These are phyloP conservation scores for Suhomyces guaymorum DNA, from an alignment of 1,139 yeast species.

Conservation along the genomic window DNA sequence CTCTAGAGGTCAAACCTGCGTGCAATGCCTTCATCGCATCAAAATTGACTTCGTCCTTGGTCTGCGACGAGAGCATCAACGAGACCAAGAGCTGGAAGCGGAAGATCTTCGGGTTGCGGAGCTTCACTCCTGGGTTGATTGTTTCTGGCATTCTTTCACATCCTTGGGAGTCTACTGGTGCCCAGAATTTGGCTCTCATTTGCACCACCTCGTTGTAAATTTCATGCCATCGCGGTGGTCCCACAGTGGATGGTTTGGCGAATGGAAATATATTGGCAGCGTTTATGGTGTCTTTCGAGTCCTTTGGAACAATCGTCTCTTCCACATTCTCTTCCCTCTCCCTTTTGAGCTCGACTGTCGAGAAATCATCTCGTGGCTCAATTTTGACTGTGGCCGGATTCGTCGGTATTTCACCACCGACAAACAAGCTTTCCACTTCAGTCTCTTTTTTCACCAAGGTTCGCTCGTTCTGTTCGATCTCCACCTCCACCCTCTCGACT, in stretches of 20 bases:
- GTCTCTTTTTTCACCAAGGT: not conserved
- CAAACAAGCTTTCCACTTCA: too few species aligned
- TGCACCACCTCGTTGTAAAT: slow-evolving; percentile 62
- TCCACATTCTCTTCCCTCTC: too few species aligned
- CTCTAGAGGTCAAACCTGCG: slow-evolving; percentile 34
- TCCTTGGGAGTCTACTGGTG: slow-evolving; percentile 91
- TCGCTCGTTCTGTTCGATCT: slow-evolving; percentile 1
- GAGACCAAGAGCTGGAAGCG: slow-evolving; percentile 78
- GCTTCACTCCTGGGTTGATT: slow-evolving; percentile 32
- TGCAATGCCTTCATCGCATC: slow-evolving; percentile 69
- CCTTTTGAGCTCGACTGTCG: too few species aligned
- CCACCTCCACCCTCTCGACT: slow-evolving; percentile 6
- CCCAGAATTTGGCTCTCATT: slow-evolving; percentile 62
- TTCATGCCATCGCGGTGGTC: slow-evolving; percentile 39
- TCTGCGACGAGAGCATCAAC: slow-evolving; percentile 87
- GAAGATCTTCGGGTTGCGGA: slow-evolving; percentile 40
- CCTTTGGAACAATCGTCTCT: too few species aligned
- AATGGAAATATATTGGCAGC: slow-evolving; percentile 13
- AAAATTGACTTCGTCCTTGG: slow-evolving; percentile 84
- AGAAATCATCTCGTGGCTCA: too few species aligned
- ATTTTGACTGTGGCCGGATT: too few species aligned
- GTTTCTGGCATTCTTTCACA: slow-evolving; percentile 73
- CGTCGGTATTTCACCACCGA: too few species aligned
- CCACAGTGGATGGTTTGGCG: slow-evolving; percentile 8
- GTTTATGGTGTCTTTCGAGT: not conserved